Conservation (phyloP, 2,329 filamentous ascomycete species). For the Botrytis pseudocinerea region DNA sequence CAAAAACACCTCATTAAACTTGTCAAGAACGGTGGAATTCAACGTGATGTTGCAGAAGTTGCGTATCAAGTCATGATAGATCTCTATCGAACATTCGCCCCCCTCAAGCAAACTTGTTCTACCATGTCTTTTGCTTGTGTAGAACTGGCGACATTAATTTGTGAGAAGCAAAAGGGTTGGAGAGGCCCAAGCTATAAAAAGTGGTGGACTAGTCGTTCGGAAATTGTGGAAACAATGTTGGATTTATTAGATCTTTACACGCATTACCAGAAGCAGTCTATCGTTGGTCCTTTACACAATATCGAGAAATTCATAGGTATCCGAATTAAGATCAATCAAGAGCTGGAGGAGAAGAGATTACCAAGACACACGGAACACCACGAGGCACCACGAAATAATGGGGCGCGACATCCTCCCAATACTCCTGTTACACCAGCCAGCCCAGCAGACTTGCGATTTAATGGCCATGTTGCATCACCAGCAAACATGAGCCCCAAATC, state of each 20-base stretch:
- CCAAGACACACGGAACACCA: slow-evolving; percentile 66
- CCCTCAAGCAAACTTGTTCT: slow-evolving; percentile 85
- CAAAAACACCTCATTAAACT: slow-evolving; percentile 85
- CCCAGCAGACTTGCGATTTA: slow-evolving; percentile 38
- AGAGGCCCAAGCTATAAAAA: slow-evolving; percentile 51
- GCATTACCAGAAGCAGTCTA: slow-evolving; percentile 73
- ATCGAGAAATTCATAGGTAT: slow-evolving; percentile 80
- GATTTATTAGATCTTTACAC: slow-evolving; percentile 93
- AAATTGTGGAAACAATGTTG: slow-evolving; percentile 74
- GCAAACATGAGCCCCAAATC: slow-evolving; percentile 39
- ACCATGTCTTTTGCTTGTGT: slow-evolving; percentile 80
- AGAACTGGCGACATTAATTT: slow-evolving; percentile 74
- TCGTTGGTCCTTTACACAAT: slow-evolving; percentile 70
- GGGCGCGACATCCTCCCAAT: slow-evolving; percentile 41
- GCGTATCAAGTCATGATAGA: slow-evolving; percentile 86
- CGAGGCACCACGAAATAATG: slow-evolving; percentile 41
- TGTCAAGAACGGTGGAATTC: slow-evolving; percentile 48
- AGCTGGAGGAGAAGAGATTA: slow-evolving; percentile 64
- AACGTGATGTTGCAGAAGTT: slow-evolving; percentile 60
- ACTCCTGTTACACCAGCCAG: slow-evolving; percentile 41
- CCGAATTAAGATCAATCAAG: slow-evolving; percentile 82
- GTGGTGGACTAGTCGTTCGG: slow-evolving; percentile 49
- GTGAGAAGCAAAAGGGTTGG: slow-evolving; percentile 51
- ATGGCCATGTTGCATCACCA: slow-evolving; percentile 38
- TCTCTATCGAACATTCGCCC: slow-evolving; percentile 89